Conservation (phyloP, 2,329 filamentous ascomycete genomes). For the Fusarium setosum region DNA sequence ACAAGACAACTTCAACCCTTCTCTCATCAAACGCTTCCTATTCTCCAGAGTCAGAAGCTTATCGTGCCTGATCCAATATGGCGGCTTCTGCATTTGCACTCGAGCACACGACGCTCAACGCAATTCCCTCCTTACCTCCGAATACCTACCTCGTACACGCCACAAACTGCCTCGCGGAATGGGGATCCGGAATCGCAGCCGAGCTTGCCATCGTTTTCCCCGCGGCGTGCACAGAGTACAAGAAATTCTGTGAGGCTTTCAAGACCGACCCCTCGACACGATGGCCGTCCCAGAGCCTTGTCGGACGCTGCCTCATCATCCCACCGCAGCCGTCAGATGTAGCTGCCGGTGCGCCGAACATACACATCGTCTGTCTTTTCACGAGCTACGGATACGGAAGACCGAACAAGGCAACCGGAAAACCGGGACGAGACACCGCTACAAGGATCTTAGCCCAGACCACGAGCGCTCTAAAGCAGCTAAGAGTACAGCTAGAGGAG, state of each 20-base stretch:
- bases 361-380: slow-evolving; percentile 31
- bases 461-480: slow-evolving; percentile 10
- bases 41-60: not conserved
- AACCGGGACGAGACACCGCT: slow-evolving; percentile 24
- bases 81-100: slow-evolving; percentile 8
- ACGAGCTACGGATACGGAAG: slow-evolving; percentile 36
- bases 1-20: not conserved
- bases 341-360: slow-evolving; percentile 29
- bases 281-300: slow-evolving; percentile 35
- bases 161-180: slow-evolving; percentile 46
- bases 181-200: slow-evolving; percentile 45
- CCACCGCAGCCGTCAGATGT: slow-evolving; percentile 40
- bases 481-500: slow-evolving; percentile 16
- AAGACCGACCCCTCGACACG: slow-evolving; percentile 12
- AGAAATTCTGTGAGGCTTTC: slow-evolving; percentile 37
- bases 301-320: slow-evolving; percentile 44
- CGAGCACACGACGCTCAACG: slow-evolving; percentile 26
- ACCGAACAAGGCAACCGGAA: slow-evolving; percentile 17
- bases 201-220: slow-evolving; percentile 43
- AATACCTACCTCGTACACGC: slow-evolving; percentile 44
- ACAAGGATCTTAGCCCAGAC: slow-evolving; percentile 32
- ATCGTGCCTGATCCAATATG: slow-evolving; percentile 8
- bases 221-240: slow-evolving; percentile 38
- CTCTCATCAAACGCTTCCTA: not conserved
- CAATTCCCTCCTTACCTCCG: slow-evolving; percentile 18